Conservation (phyloP, 495 filamentous ascomycete species). For the Neurospora tetrasperma region DNA sequence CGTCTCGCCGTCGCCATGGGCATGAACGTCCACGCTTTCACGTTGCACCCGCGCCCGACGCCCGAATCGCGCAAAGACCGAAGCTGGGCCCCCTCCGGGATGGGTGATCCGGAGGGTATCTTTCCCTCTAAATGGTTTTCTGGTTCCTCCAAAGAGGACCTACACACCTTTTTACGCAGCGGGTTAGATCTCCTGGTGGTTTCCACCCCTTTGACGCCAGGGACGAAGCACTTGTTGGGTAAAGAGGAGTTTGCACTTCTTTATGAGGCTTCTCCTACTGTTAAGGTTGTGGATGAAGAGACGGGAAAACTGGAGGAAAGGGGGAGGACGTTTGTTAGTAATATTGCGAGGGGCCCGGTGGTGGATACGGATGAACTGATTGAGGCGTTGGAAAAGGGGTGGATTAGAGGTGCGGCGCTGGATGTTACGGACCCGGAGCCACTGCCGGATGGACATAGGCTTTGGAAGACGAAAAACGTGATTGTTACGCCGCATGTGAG, state of each 20-base stretch:
- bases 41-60: slow-evolving; percentile 53
- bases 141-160: slow-evolving; percentile 46
- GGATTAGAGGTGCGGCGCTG: slow-evolving; percentile 60
- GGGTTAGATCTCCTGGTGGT: slow-evolving; percentile 69
- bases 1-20: slow-evolving; percentile 63
- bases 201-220: slow-evolving; percentile 60
- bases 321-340: slow-evolving; percentile 51
- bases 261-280: background rate
- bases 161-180: slow-evolving; percentile 46
- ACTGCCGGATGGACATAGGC: slow-evolving; percentile 51
- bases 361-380: slow-evolving; percentile 61
- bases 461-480: slow-evolving; percentile 68
- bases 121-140: slow-evolving; percentile 69
- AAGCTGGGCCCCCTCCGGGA: slow-evolving; percentile 62
- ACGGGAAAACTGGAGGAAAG: too few relatives aligned
- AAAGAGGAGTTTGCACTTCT: slow-evolving; percentile 58
- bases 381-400: slow-evolving; percentile 44
- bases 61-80: slow-evolving; percentile 48
- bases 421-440: slow-evolving; percentile 89
- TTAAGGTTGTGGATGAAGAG: too few relatives aligned
- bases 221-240: slow-evolving; percentile 55
- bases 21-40: slow-evolving; percentile 75
- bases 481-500: slow-evolving; percentile 76
- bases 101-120: slow-evolving; percentile 64
- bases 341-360: slow-evolving; percentile 66